Evolutionary conservation across 2,329 filamentous ascomycete genomes (phyloP).

Genomic region (Diplodia sapinea): DNA sequence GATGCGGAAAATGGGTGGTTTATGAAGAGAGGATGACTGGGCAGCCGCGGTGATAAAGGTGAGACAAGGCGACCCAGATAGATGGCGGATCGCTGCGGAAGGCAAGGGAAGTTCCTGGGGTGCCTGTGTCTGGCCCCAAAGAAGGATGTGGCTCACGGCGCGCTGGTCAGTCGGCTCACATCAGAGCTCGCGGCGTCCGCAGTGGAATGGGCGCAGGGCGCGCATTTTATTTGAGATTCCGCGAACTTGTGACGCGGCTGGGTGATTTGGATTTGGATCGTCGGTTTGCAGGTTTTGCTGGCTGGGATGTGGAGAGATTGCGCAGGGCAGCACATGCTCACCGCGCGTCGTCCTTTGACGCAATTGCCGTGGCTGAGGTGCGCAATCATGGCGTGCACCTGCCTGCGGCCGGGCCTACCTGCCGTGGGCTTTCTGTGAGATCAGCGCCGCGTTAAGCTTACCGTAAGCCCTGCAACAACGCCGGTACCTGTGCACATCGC

Average conservation of each 20-base stretch:
- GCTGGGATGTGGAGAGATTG: conserved; percentile 29
- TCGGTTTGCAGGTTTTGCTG: conserved; percentile 12
- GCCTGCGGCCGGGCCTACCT: background rate
- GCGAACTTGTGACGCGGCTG: conserved; percentile 13
- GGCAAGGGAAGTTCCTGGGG: conserved; percentile 14
- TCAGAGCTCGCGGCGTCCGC: background rate
- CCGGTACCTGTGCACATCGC: background rate
- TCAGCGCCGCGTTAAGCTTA: background rate
- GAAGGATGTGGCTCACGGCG: background rate
- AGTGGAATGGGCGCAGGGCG: background rate
- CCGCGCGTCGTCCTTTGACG: conserved; percentile 22
- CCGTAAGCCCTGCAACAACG: background rate
- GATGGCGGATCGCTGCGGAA: conserved; percentile 20
- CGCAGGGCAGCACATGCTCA: conserved; percentile 10
- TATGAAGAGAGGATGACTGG: conserved; percentile 3
- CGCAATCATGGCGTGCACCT: conserved; percentile 3
- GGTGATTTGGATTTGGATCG: conserved; percentile 26
- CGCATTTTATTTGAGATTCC: conserved; percentile 9
- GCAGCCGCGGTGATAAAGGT: conserved; percentile 15
- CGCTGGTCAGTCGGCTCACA: background rate
- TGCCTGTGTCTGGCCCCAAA: conserved; percentile 3
- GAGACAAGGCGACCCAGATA: conserved; percentile 26
- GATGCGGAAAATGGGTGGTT: background rate
- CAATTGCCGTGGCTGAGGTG: conserved; percentile 20
- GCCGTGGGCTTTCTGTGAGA: conserved; percentile 2